Percentiles rank a stretch among this genome's conserved stretches.
Evolutionary conservation across 1,284 basidiomycete species (phyloP).

Genomic region (Mycena citricolor): DNA sequence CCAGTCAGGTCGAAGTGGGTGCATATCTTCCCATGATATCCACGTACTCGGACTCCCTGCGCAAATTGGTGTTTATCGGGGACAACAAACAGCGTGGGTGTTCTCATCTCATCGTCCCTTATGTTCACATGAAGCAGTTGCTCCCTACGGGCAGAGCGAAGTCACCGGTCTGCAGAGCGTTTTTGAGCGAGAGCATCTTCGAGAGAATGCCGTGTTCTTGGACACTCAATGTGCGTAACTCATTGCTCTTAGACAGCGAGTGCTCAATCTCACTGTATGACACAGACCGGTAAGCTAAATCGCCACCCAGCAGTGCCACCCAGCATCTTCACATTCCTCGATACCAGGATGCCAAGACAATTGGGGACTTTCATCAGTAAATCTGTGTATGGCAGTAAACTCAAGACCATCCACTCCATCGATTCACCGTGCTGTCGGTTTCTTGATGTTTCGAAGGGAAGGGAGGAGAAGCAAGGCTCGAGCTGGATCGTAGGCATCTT

Average conservation of each 20-base stretch:
- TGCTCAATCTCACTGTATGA: no score
- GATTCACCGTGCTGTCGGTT: conserved; percentile 40
- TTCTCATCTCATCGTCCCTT: conserved; percentile 5
- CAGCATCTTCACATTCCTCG: conserved; percentile 5
- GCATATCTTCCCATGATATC: conserved; percentile 50
- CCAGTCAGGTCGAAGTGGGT: conserved; percentile 49
- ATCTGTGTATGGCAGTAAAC: conserved; percentile 46
- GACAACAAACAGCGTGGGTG: conserved; percentile 53
- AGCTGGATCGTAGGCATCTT: conserved; percentile 41
- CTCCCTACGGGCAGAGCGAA: conserved; percentile 43
- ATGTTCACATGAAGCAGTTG: conserved; percentile 33
- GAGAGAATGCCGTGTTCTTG: conserved; percentile 34
- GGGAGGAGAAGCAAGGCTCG: conserved; percentile 31
- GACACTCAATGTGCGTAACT: conserved; percentile 43
- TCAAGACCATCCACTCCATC: conserved; percentile 36
- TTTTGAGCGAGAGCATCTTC: conserved; percentile 43
- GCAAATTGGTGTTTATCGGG: conserved; percentile 63
- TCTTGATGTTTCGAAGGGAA: conserved; percentile 40
- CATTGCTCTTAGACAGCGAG: no score
- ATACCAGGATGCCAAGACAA: conserved; percentile 62
- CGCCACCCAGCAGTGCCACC: no score
- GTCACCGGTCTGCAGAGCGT: conserved; percentile 40
- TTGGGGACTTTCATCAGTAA: conserved; percentile 59
- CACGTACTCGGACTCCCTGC: conserved; percentile 36
- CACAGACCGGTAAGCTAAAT: no score